Base-by-base conservation (phyloP, 306 rosid genomes). In the Neltuma alba region DNA sequence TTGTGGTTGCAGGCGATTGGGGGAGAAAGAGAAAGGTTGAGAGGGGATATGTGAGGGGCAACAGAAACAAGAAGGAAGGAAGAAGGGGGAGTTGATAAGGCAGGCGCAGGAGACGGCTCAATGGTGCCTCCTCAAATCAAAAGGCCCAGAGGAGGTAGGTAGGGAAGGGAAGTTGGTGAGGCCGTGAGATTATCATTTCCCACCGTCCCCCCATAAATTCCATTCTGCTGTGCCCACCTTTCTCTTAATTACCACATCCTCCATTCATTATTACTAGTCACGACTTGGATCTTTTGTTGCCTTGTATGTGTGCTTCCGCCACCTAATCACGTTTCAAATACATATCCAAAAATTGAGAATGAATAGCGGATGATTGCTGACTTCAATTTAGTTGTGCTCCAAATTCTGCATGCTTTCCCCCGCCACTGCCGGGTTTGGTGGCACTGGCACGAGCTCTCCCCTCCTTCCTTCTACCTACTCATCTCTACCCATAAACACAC, bases 381-480 rank as follows among this genome's bases (percentile, higher is more conserved):
- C 36, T 33, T 33, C 36, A 33, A 33, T 33, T 33, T 33, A 33
- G 36, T 33, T 33, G 36, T 33, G 36, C 9, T 16, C 5, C 7
- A 13, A 1, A 40, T n/a, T n/a, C n/a, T n/a, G n/a, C n/a, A n/a
- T n/a, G n/a, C n/a, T n/a, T n/a, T n/a, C n/a, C n/a, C n/a, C n/a
- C n/a, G 83, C 72, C 67, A 61, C 12, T 76, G 16, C 18, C 16
- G 55, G 2, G 88, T 83, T 82, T 36, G 88, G 82, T 86, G 86
- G 84, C 89, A 76, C 89, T 86, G 86, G 84, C 89, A 76, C 89
- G 71, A 79, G 86, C 70, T 37, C 82, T 74, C 65, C 84, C 84
- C 50, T 72, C 84, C 50, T 72, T 79, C 82, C 48, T 82, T 72
- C 74, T 63, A 63, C 67, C 67, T 30, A 61, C 67, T 40, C 21